Percentiles rank a stretch among this genome's conserved stretches.
Evolutionary conservation across 805 yeast species (phyloP).

Genomic region (Ogataea zsoltii): DNA sequence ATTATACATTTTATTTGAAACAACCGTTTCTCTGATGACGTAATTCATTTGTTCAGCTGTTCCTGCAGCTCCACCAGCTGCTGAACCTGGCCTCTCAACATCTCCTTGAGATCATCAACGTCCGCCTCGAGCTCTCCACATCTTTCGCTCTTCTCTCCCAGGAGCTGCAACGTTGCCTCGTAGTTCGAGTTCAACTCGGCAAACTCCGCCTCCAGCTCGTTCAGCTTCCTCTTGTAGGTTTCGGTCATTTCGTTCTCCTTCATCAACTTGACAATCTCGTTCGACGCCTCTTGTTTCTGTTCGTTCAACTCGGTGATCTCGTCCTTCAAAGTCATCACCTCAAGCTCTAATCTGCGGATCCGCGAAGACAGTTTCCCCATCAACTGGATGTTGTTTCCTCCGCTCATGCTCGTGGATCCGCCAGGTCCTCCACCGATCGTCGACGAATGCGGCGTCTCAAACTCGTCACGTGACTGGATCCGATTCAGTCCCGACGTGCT

Average conservation of each 20-base stretch:
- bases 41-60: slow-evolving; percentile 7
- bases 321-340: slow-evolving; percentile 62
- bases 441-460: slow-evolving; percentile 26
- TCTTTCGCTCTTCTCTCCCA: slow-evolving; percentile 86
- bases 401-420: slow-evolving; percentile 14
- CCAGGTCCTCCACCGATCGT: slow-evolving; percentile 24
- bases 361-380: slow-evolving; percentile 74
- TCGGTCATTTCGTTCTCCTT: slow-evolving; percentile 52
- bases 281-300: slow-evolving; percentile 68
- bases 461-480: slow-evolving; percentile 20
- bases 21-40: slow-evolving; percentile 1
- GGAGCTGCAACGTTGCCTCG: slow-evolving; percentile 59
- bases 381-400: slow-evolving; percentile 51
- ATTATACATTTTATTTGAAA: not conserved
- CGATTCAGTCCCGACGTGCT: slow-evolving; percentile 14
- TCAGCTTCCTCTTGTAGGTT: slow-evolving; percentile 30
- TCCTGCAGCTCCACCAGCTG: slow-evolving; percentile 72
- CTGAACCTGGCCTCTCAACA: slow-evolving; percentile 81
- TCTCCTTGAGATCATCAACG: slow-evolving; percentile 82
- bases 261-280: slow-evolving; percentile 62
- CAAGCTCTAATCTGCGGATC: slow-evolving; percentile 78
- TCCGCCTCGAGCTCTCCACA: slow-evolving; percentile 87
- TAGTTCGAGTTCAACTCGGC: slow-evolving; percentile 22
- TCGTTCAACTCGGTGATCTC: slow-evolving; percentile 52
- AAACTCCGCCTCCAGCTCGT: slow-evolving; percentile 22